Evolutionary conservation across 257 asterid species (phyloP).

Genomic region (Henckelia pumila): DNA sequence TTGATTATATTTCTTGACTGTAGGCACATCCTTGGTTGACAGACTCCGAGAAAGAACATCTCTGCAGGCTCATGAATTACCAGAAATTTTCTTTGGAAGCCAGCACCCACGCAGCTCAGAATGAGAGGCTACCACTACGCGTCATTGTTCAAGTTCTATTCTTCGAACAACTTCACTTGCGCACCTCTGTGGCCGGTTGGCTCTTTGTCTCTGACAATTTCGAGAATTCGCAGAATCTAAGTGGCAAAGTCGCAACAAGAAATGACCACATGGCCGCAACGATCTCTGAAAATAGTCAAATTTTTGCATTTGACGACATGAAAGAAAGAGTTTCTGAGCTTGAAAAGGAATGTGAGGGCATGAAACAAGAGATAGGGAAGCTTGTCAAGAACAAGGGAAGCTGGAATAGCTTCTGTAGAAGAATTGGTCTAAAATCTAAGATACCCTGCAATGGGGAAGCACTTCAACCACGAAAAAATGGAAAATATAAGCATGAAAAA

Average conservation of each 20-base stretch:
- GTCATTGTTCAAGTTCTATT: constrained; percentile 49
- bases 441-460: constrained; percentile 24
- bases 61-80: constrained; percentile 54
- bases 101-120: constrained; percentile 55
- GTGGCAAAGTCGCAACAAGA: constrained; percentile 21
- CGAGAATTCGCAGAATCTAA: constrained; percentile 22
- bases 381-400: constrained; percentile 41
- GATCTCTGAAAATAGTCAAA: constrained; percentile 15
- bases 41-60: constrained; percentile 45
- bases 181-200: constrained; percentile 43
- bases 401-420: constrained; percentile 36
- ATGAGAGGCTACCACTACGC: constrained; percentile 51
- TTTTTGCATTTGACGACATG: constrained; percentile 30
- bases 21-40: constrained; percentile 55
- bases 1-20: not conserved
- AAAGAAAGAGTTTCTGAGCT: constrained; percentile 36
- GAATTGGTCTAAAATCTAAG: constrained; percentile 31
- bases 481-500: constrained; percentile 17
- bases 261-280: not conserved
- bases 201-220: constrained; percentile 34
- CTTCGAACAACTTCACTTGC: constrained; percentile 54
- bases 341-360: constrained; percentile 41
- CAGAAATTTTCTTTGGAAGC: constrained; percentile 56
- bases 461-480: constrained; percentile 20
- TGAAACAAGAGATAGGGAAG: constrained; percentile 44